phyloP scores from a whole-genome alignment of 108 stramenopile species.

The Epipyxis sp. region DNA sequence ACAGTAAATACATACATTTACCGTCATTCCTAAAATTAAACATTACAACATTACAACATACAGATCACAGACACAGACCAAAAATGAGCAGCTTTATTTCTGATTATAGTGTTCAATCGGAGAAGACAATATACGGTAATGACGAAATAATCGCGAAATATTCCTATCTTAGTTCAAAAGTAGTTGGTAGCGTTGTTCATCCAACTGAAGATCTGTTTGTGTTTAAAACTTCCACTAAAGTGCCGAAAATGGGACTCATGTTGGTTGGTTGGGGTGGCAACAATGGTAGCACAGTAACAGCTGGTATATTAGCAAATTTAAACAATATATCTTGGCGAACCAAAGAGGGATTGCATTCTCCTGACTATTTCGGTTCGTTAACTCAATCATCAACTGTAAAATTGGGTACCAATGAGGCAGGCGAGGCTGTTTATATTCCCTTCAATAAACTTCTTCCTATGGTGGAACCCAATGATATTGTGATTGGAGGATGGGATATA shows the following conservation, averaged over 20 bases:
- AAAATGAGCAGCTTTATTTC: too few species aligned
- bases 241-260: constrained; percentile 89
- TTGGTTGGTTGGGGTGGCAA: constrained; percentile 93
- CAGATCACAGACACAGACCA: too few species aligned
- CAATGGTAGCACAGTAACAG: constrained; percentile 74
- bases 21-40: too few species aligned
- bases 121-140: constrained; percentile 80
- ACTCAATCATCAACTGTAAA: constrained; percentile 85
- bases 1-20: too few species aligned
- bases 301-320: constrained; percentile 90
- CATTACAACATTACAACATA: too few species aligned
- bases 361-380: constrained; percentile 94
- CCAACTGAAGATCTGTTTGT: constrained; percentile 69
- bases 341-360: constrained; percentile 73
- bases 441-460: constrained; percentile 86
- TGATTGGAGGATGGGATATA: constrained; percentile 98
- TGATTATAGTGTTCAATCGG: too few species aligned
- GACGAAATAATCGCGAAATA: constrained; percentile 81
- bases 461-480: constrained; percentile 85
- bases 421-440: constrained; percentile 81
- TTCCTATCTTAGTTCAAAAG: constrained; percentile 79
- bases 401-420: constrained; percentile 73
- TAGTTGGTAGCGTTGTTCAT: constrained; percentile 74
- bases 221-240: constrained; percentile 79
- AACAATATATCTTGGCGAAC: constrained; percentile 81